These are phyloP conservation scores for Tricholoma terreum DNA, from an alignment of 768 basidiomycete genomes.

Conservation along the genomic window DNA sequence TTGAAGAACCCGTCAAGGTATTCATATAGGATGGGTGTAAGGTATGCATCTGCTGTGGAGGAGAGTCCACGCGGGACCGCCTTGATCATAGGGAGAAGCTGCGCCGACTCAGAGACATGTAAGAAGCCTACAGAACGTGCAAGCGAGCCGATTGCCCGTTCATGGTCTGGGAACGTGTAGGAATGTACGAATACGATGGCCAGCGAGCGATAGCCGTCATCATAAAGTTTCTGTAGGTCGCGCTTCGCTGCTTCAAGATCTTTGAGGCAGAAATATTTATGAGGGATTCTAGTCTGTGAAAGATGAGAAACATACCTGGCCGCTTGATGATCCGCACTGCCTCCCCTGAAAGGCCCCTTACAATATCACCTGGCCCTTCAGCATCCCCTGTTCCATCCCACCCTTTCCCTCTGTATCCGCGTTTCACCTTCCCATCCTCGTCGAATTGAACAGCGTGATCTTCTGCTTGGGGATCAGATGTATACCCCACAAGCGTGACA, in stretches of 20 bases:
- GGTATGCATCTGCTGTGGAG: constrained; percentile 92
- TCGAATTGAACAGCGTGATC: constrained; percentile 76
- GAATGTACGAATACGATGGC: constrained; percentile 92
- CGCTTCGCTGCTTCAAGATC: constrained; percentile 51
- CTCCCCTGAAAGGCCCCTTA: constrained; percentile 82
- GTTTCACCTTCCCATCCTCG: constrained; percentile 59
- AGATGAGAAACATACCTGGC: constrained; percentile 47
- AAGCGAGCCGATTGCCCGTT: constrained; percentile 63
- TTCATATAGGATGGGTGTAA: constrained; percentile 80
- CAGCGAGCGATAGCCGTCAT: constrained; percentile 81
- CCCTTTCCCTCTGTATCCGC: constrained; percentile 73
- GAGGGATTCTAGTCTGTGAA: neutral
- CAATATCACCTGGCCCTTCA: constrained; percentile 78
- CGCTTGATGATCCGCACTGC: constrained; percentile 79
- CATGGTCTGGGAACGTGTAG: constrained; percentile 89
- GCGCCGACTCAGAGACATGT: constrained; percentile 85
- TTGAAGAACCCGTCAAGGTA: constrained; percentile 91
- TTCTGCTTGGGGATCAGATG: constrained; percentile 81
- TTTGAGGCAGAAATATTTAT: constrained; percentile 18
- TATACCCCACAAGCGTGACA: constrained; percentile 91
- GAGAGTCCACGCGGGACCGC: constrained; percentile 92
- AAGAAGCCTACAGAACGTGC: constrained; percentile 83
- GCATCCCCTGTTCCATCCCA: constrained; percentile 70
- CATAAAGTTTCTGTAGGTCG: constrained; percentile 70
- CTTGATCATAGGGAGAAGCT: constrained; percentile 92